Conservation (phyloP, 73 alveolate species). For the Halteria grandinella region DNA sequence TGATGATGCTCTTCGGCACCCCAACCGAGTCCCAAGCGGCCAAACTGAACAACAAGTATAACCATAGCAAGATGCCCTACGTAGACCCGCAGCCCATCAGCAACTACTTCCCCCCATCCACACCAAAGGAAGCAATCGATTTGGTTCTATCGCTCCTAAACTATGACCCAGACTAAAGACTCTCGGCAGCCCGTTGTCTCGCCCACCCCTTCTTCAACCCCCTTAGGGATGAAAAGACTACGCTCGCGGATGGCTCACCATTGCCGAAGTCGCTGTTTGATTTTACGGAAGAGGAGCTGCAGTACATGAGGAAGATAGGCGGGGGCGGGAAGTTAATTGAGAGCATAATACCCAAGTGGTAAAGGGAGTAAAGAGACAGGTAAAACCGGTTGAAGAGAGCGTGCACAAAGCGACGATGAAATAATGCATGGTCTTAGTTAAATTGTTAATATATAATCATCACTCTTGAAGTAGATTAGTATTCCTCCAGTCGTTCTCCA, state of each 20-base stretch:
- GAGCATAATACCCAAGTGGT: conserved; percentile 51
- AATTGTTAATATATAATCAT: background rate
- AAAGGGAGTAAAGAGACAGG: background rate
- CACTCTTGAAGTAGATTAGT: conserved; percentile 8
- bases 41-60: conserved; percentile 67
- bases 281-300: conserved; percentile 62
- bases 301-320: background rate
- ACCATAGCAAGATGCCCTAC: conserved; percentile 66
- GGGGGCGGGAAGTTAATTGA: conserved; percentile 40
- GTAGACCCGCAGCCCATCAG: conserved; percentile 65
- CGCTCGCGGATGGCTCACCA: conserved; percentile 66
- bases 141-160: conserved; percentile 59
- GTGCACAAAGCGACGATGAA: background rate
- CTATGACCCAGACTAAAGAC: conserved; percentile 69
- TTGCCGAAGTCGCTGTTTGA: conserved; percentile 59
- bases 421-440: too few relatives aligned
- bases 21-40: too few relatives aligned
- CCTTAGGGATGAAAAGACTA: conserved; percentile 49
- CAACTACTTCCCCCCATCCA: conserved; percentile 46
- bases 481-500: conserved; percentile 44
- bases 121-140: conserved; percentile 69
- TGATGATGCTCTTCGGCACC: conserved; percentile 87
- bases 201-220: conserved; percentile 77
- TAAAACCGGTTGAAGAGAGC: conserved; percentile 3
- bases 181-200: conserved; percentile 69